Evolutionary conservation across 345 rosid species (phyloP), one percentile per base, ranked within the genome.

Genomic region (Dipteronia dyeriana): DNA sequence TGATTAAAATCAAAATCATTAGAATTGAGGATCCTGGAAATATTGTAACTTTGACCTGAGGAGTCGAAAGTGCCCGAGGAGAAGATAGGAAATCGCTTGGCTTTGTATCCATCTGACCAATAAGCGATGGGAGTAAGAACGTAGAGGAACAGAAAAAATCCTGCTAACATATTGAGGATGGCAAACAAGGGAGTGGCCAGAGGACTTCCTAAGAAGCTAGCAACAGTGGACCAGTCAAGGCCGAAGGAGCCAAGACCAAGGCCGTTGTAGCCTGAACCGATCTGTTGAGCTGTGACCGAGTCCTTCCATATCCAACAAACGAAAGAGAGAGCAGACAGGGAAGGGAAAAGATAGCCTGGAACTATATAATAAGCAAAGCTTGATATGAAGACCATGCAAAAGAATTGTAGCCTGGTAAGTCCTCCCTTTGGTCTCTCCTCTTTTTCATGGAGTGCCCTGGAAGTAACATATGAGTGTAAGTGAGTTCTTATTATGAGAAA

Each of bases 361-460:
- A 88, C 0, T 10, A 83, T 43, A 43, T 84, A 82, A 76, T 85
- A 83, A 17, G 86, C 74, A 51, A 84, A 88, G 77, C 86, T 81
- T 2, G 73, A 57, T 17, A 78, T 25, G 39, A 84, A 79, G 25
- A 80, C 85, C 9, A 75, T 49, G 47, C 77, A 12, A 64, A 88
- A 76, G 73, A 88, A 86, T 47, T 86, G 88, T 43, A 85, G 75
- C 73, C 92, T 78, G 16, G 77, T 79, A 6, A 62, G 64, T 68
- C 80, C 79, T 61, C 85, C 82, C 53, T 68, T 85, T 3, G 25
- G 29, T 34, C 88, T 81, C 25, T n/a, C 79, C 34, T 83, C 90
- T 31, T 68, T 78, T 45, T 87, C 87, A 68, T 83, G 88, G n/a
- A 87, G 84, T 71, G 94, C 88, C 86, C 95, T 91, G 87, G 66